phyloP scores from a whole-genome alignment of 768 basidiomycete species.

The Boletales sp. region DNA sequence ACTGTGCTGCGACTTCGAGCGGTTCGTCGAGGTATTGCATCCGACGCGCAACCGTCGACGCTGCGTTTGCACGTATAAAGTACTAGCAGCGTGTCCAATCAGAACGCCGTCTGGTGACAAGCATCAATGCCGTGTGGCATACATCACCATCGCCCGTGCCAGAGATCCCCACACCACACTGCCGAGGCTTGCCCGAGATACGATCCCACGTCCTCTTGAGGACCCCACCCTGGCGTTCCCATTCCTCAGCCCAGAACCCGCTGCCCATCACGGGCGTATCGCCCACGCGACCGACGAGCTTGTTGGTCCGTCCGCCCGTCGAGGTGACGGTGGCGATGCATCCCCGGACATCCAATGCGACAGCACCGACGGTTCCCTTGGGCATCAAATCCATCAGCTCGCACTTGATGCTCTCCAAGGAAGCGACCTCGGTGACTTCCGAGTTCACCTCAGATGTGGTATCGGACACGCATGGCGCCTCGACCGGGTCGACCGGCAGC shows the following conservation, averaged over 20 bases:
- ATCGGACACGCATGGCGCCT: conserved; percentile 13
- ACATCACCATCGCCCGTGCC: conserved; percentile 87
- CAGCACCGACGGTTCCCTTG: conserved; percentile 81
- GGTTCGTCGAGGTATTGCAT: conserved; percentile 60
- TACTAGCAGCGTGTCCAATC: conserved; percentile 42
- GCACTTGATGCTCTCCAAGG: conserved; percentile 8
- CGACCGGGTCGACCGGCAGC: conserved; percentile 60
- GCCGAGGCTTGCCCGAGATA: conserved; percentile 30
- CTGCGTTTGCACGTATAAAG: conserved; percentile 70
- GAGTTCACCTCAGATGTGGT: conserved; percentile 1
- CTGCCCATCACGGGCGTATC: conserved; percentile 77
- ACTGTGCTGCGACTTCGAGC: conserved; percentile 49
- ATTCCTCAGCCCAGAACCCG: conserved; percentile 86
- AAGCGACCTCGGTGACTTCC: conserved; percentile 11
- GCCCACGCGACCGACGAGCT: conserved; percentile 75
- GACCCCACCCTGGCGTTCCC: conserved; percentile 39
- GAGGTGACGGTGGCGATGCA: conserved; percentile 76
- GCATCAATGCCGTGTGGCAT: conserved; percentile 19
- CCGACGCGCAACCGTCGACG: conserved; percentile 61
- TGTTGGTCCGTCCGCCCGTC: conserved; percentile 81
- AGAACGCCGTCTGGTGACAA: not conserved
- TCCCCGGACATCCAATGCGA: conserved; percentile 70
- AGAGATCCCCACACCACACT: conserved; percentile 64
- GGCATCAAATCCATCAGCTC: conserved; percentile 55
- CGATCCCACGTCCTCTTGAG: conserved; percentile 39